Evolutionary conservation across 2,329 filamentous ascomycete species (phyloP).

Genomic region (Clarireedia sp.): DNA sequence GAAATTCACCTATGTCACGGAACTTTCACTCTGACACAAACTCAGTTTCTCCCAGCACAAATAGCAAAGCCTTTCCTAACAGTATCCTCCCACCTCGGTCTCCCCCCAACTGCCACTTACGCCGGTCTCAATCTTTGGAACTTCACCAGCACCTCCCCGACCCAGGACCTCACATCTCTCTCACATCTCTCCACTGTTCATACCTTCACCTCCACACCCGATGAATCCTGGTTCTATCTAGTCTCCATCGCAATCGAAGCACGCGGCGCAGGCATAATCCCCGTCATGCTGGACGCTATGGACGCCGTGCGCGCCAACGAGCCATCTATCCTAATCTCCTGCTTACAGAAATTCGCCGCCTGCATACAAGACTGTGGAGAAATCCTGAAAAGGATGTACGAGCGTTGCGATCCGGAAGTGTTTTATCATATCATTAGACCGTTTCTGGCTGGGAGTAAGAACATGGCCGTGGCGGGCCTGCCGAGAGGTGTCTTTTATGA

Average conservation of each 20-base stretch:
- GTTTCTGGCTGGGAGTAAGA: conserved; percentile 83
- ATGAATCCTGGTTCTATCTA: conserved; percentile 93
- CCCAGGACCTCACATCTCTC: conserved; percentile 30
- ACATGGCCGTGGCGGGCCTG: conserved; percentile 79
- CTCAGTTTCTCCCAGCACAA: conserved; percentile 58
- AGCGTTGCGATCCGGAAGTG: conserved; percentile 74
- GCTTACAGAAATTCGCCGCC: conserved; percentile 56
- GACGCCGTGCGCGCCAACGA: conserved; percentile 57
- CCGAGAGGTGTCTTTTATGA: conserved; percentile 82
- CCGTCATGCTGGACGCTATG: conserved; percentile 70
- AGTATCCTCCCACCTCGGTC: conserved; percentile 64
- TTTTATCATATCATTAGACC: conserved; percentile 89
- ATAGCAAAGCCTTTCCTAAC: conserved; percentile 70
- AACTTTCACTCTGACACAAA: neutral
- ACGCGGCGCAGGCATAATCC: conserved; percentile 65
- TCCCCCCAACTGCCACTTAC: conserved; percentile 87
- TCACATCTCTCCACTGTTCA: conserved; percentile 63
- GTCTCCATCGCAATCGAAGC: conserved; percentile 88
- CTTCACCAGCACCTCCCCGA: conserved; percentile 54
- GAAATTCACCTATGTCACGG: neutral
- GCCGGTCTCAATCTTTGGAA: conserved; percentile 87
- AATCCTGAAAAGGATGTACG: conserved; percentile 77
- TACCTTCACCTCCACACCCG: conserved; percentile 81
- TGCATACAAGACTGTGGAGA: conserved; percentile 60
- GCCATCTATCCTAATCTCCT: conserved; percentile 49